Percentiles rank a stretch among this genome's conserved stretches.
These are phyloP conservation scores for Dothistroma septosporum DNA, from an alignment of 2,329 filamentous ascomycete genomes.

Conservation along the genomic window DNA sequence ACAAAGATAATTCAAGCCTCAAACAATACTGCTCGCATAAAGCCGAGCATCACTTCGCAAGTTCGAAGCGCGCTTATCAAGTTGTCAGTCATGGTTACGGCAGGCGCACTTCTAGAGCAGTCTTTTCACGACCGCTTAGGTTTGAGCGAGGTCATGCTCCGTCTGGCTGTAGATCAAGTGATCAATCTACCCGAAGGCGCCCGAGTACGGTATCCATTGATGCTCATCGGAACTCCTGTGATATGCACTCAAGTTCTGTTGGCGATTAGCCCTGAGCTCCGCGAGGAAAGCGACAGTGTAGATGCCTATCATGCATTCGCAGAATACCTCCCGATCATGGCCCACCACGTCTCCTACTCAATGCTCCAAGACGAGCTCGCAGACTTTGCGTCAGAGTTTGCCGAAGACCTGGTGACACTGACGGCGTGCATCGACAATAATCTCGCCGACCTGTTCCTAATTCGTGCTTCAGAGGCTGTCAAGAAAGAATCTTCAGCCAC, in stretches of 20 bases:
- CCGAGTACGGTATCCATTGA: background rate
- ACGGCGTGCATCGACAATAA: background rate
- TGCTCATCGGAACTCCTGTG: background rate
- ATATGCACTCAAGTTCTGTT: constrained; percentile 1
- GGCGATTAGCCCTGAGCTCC: background rate
- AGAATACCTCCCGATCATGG: background rate
- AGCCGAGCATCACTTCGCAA: background rate
- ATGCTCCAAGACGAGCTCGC: background rate
- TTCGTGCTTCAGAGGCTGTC: background rate
- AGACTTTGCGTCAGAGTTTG: constrained; percentile 2
- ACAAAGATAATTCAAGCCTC: background rate
- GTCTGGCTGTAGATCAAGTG: background rate
- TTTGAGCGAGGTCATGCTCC: background rate
- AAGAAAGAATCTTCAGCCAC: background rate
- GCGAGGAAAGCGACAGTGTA: background rate
- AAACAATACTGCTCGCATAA: background rate
- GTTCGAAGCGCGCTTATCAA: constrained; percentile 1
- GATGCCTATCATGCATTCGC: background rate
- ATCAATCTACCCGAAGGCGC: background rate
- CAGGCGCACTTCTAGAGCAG: background rate
- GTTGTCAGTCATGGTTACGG: constrained; percentile 10
- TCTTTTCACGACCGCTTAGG: background rate
- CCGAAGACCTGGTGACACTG: background rate
- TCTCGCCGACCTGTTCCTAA: background rate
- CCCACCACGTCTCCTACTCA: background rate